Evolutionary conservation across 306 rosid species (phyloP).

Genomic region (Casuarina glauca): DNA sequence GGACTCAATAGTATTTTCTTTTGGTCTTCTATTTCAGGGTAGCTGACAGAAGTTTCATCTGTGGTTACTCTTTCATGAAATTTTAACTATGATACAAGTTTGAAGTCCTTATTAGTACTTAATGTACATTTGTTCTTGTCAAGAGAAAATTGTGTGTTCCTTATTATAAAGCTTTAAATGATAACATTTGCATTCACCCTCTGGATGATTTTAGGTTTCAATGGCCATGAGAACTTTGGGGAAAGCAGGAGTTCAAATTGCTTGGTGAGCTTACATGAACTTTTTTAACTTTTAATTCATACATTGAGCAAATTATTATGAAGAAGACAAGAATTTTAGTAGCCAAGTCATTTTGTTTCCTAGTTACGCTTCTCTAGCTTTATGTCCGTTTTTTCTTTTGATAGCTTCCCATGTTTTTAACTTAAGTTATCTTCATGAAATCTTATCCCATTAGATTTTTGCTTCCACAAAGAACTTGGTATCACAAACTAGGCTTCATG

Average conservation of each 20-base stretch:
- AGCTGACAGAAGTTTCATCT: background rate
- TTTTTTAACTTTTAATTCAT: background rate
- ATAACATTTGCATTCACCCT: background rate
- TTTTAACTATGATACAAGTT: background rate
- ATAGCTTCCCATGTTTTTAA: background rate
- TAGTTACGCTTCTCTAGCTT: background rate
- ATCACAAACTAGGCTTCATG: background rate
- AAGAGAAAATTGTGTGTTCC: background rate
- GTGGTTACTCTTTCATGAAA: background rate
- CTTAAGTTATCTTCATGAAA: background rate
- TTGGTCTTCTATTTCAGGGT: background rate
- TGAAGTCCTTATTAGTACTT: background rate
- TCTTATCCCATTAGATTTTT: background rate
- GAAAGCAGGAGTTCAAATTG: slow-evolving; percentile 68
- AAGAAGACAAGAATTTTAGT: background rate
- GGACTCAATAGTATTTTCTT: background rate
- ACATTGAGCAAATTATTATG: background rate
- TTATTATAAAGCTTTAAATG: background rate
- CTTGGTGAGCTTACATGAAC: slow-evolving; percentile 49
- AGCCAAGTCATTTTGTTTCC: background rate
- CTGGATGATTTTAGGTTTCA: slow-evolving; percentile 57
- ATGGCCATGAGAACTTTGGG: slow-evolving; percentile 85
- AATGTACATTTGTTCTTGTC: background rate
- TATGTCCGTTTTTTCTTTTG: background rate
- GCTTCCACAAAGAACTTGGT: background rate